Base-by-base conservation (phyloP, 23 red algal genomes). In the Agarophyton chilense region DNA sequence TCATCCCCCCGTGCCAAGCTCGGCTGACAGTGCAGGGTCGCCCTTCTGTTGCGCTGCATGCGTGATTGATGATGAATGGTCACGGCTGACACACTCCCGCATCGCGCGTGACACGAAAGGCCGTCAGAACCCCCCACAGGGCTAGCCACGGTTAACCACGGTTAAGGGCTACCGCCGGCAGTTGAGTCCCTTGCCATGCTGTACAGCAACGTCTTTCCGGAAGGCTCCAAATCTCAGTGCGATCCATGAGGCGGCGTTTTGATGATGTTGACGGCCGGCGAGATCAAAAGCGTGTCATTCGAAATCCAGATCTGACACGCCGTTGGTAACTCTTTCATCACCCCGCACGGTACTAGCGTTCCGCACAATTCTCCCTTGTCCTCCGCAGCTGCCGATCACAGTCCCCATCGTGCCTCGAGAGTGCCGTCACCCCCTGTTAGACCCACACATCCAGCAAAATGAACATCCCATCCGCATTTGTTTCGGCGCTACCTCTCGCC, bases 201-300 rank as follows among this genome's bases (percentile, higher is more conserved):
- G 60, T 24, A 36, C 60, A 65, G 31, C 10, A 11, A 10, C 56
- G 60, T 36, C 44, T 47, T 47, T 65, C 7, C 1, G 60, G 7
- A 25, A 36, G 16, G 31, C 31, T 3, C 31, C 60, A 36, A 1
- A 35, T 55, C 52, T 55, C 25, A 18, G 9, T 29, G 22, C 22
- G 31, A 32, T 18, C 10, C 5, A 8, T 24, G 25, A 8, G n/a
- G 5, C 18, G 60, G 9, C 44, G 44, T 47, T 47, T 47, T 47
- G 31, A 4, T 9, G 11, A 18, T 56, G 77, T 1, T 50, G 77
- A 58, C 77, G 77, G 77, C 77, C 77, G 77, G 77, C 77, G 77
- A 80, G 77, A 80, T 80, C 77, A 80, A 61, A 61, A 58, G 12
- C 25, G 14, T 45, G 7, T 6, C 44, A 9, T 6, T 12, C 6